Conservation (phyloP, 768 basidiomycete species). For the Tylopilus rubrobrunneus region DNA sequence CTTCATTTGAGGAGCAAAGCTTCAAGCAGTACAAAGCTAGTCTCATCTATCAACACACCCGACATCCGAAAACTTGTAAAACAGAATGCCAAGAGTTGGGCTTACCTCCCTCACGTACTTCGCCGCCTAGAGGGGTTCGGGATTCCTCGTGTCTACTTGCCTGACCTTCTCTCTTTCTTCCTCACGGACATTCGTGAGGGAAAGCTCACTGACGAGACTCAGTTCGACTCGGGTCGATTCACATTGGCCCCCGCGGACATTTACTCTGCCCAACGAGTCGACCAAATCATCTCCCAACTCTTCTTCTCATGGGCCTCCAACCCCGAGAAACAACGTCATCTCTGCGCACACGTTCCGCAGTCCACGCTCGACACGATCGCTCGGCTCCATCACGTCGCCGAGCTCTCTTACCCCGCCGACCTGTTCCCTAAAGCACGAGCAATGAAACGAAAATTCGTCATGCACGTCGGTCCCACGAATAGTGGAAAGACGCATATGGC, state of each 20-base stretch:
- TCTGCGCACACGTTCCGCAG: constrained; percentile 26
- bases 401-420: constrained; percentile 47
- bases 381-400: constrained; percentile 35
- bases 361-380: constrained; percentile 38
- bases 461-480: constrained; percentile 98
- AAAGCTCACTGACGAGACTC: constrained; percentile 14
- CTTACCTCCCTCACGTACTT: constrained; percentile 25
- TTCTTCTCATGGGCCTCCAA: constrained; percentile 56
- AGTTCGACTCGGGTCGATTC: constrained; percentile 44
- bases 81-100: constrained; percentile 39
- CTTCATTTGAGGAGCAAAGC: neutral
- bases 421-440: constrained; percentile 49
- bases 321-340: constrained; percentile 23
- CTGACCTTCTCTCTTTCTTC: constrained; percentile 42
- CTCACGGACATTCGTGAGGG: constrained; percentile 36
- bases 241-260: constrained; percentile 30
- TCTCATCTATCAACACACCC: neutral
- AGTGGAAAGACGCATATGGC: constrained; percentile 97
- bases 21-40: neutral
- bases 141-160: constrained; percentile 37
- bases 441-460: constrained; percentile 72
- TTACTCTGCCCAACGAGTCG: constrained; percentile 30
- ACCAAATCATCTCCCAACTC: constrained; percentile 47
- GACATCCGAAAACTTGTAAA: constrained; percentile 31
- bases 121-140: constrained; percentile 48